These are phyloP conservation scores for Aspergillus terreus DNA, from an alignment of 2,329 filamentous ascomycete species.

Conservation along the genomic window DNA sequence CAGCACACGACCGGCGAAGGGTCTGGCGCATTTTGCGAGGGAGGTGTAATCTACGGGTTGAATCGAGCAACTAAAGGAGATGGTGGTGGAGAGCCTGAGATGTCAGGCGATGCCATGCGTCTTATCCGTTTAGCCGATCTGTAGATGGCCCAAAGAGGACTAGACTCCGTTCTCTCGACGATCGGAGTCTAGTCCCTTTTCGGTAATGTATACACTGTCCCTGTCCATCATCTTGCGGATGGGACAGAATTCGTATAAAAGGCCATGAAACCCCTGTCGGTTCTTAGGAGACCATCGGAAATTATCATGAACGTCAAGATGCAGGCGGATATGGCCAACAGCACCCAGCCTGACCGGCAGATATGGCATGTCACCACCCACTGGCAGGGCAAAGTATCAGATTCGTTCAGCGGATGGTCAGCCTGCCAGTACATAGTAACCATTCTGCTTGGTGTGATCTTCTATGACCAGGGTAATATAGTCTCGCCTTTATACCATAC, in stretches of 20 bases:
- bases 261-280: neutral
- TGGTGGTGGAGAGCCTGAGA: neutral
- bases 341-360: constrained; percentile 8
- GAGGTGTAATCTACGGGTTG: neutral
- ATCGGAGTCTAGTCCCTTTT: constrained; percentile 24
- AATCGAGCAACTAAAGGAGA: neutral
- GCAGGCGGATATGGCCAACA: constrained; percentile 9
- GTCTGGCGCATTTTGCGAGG: constrained; percentile 48
- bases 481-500: neutral
- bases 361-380: constrained; percentile 3
- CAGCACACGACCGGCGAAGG: constrained; percentile 55
- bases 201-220: constrained; percentile 5
- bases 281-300: neutral
- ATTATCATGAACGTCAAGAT: constrained; percentile 4
- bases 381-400: neutral
- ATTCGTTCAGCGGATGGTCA: constrained; percentile 37
- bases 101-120: neutral
- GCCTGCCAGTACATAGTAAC: constrained; percentile 41
- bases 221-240: neutral
- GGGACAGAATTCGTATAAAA: neutral
- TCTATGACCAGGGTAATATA: constrained; percentile 73
- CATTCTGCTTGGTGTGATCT: constrained; percentile 61
- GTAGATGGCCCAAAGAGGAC: constrained; percentile 14
- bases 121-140: neutral
- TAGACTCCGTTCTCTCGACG: constrained; percentile 17